phyloP scores from a whole-genome alignment of 2,329 filamentous ascomycete genomes.

The Lizonia empirigonia region DNA sequence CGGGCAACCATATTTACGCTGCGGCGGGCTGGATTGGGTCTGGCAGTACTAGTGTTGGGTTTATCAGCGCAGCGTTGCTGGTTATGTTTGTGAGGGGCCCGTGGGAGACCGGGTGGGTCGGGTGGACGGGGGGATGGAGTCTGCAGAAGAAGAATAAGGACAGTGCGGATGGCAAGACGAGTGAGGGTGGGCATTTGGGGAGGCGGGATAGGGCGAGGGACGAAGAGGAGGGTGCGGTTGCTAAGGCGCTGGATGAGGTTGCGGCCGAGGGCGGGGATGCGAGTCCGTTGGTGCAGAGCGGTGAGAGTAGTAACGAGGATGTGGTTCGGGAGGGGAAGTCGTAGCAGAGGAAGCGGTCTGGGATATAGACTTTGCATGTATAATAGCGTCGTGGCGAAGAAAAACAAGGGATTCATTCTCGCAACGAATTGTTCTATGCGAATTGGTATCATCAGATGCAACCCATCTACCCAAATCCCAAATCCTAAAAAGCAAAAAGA shows the following conservation, averaged over 20 bases:
- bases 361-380: neutral
- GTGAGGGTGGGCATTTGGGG: conserved; percentile 23
- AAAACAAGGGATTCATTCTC: too few species aligned
- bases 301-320: conserved; percentile 21
- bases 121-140: conserved; percentile 64
- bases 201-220: conserved; percentile 15
- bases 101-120: conserved; percentile 63
- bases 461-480: too few species aligned
- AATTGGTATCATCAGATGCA: too few species aligned
- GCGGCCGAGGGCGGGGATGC: conserved; percentile 41
- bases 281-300: conserved; percentile 21
- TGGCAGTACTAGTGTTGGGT: conserved; percentile 62
- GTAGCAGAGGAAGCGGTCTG: conserved; percentile 7
- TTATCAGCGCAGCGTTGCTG: conserved; percentile 57
- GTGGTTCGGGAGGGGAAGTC: conserved; percentile 17
- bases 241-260: conserved; percentile 29
- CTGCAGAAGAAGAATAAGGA: conserved; percentile 51
- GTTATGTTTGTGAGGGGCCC: conserved; percentile 59
- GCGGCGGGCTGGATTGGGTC: conserved; percentile 61
- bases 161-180: conserved; percentile 50
- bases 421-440: too few species aligned
- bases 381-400: too few species aligned
- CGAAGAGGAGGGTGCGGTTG: conserved; percentile 31
- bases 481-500: too few species aligned
- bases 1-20: conserved; percentile 62